Conservation (phyloP, 768 basidiomycete species). For the Guyanaporus albipodus region DNA sequence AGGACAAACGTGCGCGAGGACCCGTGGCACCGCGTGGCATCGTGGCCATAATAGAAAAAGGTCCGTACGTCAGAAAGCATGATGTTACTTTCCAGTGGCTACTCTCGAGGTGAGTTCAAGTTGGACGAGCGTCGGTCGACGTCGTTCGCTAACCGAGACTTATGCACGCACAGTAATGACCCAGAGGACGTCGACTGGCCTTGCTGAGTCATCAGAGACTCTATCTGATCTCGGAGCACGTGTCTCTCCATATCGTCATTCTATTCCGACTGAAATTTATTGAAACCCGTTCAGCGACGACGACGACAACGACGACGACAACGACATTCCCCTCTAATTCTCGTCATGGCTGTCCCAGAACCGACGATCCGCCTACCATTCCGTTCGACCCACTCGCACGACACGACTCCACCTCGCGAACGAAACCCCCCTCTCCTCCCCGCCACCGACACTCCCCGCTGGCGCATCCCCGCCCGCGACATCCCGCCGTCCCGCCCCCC, state of each 20-base stretch:
- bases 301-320: neutral
- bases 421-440: slow-evolving; percentile 2
- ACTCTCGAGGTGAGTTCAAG: slow-evolving; percentile 17
- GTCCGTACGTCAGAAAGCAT: slow-evolving; percentile 9
- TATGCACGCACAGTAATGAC: too few species aligned
- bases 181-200: slow-evolving; percentile 3
- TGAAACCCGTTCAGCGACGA: neutral
- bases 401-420: neutral
- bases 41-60: slow-evolving; percentile 27
- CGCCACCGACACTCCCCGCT: neutral
- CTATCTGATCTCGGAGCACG: slow-evolving; percentile 28
- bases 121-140: neutral
- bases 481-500: slow-evolving; percentile 14
- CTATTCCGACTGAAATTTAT: slow-evolving; percentile 19
- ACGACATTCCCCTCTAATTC: neutral
- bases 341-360: too few species aligned
- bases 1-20: slow-evolving; percentile 35
- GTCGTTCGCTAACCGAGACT: slow-evolving; percentile 14
- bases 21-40: slow-evolving; percentile 31
- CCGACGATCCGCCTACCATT: neutral
- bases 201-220: slow-evolving; percentile 32
- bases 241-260: slow-evolving; percentile 36
- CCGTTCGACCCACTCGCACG: neutral
- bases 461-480: slow-evolving; percentile 28
- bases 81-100: slow-evolving; percentile 13